phyloP scores from a whole-genome alignment of 257 asterid species.

The Nicotiana sylvestris region DNA sequence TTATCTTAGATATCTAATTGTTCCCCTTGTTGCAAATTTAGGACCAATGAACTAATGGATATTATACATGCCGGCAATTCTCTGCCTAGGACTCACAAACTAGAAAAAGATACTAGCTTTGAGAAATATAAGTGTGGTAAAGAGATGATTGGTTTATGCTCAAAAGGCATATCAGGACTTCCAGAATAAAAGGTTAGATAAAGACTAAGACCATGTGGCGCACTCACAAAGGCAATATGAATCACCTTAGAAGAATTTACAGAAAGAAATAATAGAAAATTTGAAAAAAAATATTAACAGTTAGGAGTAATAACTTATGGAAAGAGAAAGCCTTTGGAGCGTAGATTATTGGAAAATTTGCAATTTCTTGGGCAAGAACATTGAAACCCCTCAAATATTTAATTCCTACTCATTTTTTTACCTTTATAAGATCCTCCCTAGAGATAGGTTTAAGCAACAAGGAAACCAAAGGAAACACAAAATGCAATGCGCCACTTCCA shows the following conservation, averaged over 20 bases:
- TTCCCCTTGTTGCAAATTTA: not conserved
- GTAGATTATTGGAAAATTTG: not conserved
- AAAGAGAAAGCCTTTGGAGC: not conserved
- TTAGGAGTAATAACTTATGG: not conserved
- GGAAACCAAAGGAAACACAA: not conserved
- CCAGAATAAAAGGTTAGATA: not conserved
- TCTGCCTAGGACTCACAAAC: conserved; percentile 6
- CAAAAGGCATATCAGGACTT: not conserved
- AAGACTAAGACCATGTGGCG: not conserved
- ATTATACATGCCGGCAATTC: not conserved
- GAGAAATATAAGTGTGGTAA: not conserved
- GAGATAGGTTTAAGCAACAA: not conserved
- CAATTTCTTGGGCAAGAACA: not conserved
- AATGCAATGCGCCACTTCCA: not conserved
- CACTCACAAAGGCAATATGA: not conserved
- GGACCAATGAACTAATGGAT: not conserved
- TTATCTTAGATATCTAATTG: not conserved
- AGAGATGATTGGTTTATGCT: not conserved
- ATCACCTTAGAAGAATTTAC: not conserved
- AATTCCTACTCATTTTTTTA: not conserved
- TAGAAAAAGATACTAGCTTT: not conserved
- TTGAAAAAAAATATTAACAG: not conserved
- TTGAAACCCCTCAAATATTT: not conserved
- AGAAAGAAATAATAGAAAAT: not conserved
- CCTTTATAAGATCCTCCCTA: not conserved